phyloP scores from a whole-genome alignment of 441 rosid species.

The Syzygium malaccense region DNA sequence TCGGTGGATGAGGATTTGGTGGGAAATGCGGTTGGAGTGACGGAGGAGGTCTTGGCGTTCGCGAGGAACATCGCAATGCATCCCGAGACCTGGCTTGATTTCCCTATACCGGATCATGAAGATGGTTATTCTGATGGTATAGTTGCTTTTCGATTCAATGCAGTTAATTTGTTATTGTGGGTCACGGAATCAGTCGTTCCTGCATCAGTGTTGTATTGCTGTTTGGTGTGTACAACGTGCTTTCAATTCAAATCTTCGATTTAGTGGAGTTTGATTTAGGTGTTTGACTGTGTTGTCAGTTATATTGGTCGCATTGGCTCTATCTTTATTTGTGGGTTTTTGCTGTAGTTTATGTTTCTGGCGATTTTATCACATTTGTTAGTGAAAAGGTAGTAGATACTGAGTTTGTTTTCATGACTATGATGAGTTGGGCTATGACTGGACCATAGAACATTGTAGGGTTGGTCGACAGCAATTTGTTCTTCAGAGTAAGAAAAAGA shows the following conservation, averaged over 20 bases:
- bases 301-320: background rate
- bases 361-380: background rate
- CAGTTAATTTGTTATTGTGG: background rate
- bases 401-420: background rate
- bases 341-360: background rate
- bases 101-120: conserved; percentile 38
- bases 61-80: conserved; percentile 71
- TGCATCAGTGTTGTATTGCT: background rate
- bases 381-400: background rate
- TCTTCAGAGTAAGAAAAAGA: background rate
- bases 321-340: background rate
- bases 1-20: conserved; percentile 18
- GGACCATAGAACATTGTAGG: background rate
- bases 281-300: background rate
- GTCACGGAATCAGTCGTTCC: background rate
- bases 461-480: background rate
- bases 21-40: conserved; percentile 60
- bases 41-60: conserved; percentile 69
- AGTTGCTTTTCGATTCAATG: background rate
- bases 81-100: conserved; percentile 93
- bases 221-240: background rate
- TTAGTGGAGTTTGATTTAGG: background rate
- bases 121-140: conserved; percentile 63
- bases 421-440: background rate
- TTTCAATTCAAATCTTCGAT: background rate